Conservation (phyloP, 805 yeast genomes). For the Maudiozyma turicensis region DNA sequence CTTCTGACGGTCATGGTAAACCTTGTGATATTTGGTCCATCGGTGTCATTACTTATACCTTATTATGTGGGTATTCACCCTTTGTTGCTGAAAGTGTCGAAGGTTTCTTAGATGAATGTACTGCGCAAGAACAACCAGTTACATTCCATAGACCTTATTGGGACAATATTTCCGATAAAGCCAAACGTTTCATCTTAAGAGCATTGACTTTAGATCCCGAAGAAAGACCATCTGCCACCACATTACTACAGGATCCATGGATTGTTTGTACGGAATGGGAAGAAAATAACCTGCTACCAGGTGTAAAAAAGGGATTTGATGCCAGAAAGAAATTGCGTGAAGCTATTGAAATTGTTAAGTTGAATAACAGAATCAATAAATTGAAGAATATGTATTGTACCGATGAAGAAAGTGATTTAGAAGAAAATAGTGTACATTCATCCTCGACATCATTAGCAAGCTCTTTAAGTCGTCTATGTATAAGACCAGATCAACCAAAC, state of each 20-base stretch:
- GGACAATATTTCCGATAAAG: constrained; percentile 69
- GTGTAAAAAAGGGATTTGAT: constrained; percentile 68
- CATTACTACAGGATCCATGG: constrained; percentile 70
- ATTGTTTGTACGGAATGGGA: constrained; percentile 38
- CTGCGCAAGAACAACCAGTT: constrained; percentile 57
- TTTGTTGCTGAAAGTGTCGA: constrained; percentile 74
- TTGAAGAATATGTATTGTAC: constrained; percentile 49
- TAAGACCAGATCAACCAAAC: background rate
- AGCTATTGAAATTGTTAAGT: constrained; percentile 73
- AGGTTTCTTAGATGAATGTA: constrained; percentile 75
- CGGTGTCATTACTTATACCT: constrained; percentile 86
- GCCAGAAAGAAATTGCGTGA: constrained; percentile 77
- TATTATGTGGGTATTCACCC: constrained; percentile 87
- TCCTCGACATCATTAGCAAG: constrained; percentile 10
- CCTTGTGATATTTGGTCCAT: constrained; percentile 95
- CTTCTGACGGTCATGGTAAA: constrained; percentile 79
- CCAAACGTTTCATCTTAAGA: constrained; percentile 64
- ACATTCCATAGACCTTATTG: constrained; percentile 82
- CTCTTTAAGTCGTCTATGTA: constrained; percentile 7
- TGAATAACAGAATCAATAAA: constrained; percentile 67
- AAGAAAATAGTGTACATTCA: constrained; percentile 9
- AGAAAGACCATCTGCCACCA: constrained; percentile 56
- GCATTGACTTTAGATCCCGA: constrained; percentile 61
- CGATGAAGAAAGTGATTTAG: constrained; percentile 30
- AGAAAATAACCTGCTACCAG: constrained; percentile 65